Conservation (phyloP, 768 basidiomycete genomes). For the Imleria badia region DNA sequence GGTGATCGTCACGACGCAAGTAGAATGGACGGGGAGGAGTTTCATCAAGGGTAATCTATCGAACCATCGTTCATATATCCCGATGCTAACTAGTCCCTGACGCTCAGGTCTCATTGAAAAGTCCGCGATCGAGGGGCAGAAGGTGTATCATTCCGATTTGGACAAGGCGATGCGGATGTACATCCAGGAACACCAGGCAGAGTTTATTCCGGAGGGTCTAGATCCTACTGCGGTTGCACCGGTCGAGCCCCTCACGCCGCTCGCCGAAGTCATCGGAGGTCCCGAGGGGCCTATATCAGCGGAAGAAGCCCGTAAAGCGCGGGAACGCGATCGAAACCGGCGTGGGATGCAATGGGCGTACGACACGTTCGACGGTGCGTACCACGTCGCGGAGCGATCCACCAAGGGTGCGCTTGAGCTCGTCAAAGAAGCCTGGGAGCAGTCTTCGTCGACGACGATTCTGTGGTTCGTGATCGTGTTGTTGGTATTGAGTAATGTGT, state of each 20-base stretch:
- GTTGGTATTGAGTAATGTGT: slow-evolving; percentile 77
- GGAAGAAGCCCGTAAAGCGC: slow-evolving; percentile 41
- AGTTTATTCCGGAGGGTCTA: slow-evolving; percentile 85
- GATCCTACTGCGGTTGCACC: slow-evolving; percentile 57
- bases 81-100: background rate
- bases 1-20: slow-evolving; percentile 84
- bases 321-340: slow-evolving; percentile 66
- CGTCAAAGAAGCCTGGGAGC: slow-evolving; percentile 76
- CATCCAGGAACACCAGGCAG: slow-evolving; percentile 84
- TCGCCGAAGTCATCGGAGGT: slow-evolving; percentile 13
- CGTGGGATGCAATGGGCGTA: slow-evolving; percentile 86
- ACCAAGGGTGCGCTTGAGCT: slow-evolving; percentile 75
- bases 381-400: slow-evolving; percentile 67
- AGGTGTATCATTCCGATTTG: slow-evolving; percentile 77
- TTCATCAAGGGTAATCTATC: slow-evolving; percentile 81
- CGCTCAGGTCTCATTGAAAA: slow-evolving; percentile 85
- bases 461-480: slow-evolving; percentile 70
- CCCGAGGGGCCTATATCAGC: slow-evolving; percentile 7
- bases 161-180: slow-evolving; percentile 84
- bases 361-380: slow-evolving; percentile 80
- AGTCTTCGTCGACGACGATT: slow-evolving; percentile 68
- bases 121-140: slow-evolving; percentile 90
- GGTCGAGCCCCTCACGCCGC: slow-evolving; percentile 36
- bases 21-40: slow-evolving; percentile 96
- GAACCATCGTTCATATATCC: background rate